Evolutionary conservation across 176 grass and related monocot species (phyloP).

Genomic region (Oryza officinalis): DNA sequence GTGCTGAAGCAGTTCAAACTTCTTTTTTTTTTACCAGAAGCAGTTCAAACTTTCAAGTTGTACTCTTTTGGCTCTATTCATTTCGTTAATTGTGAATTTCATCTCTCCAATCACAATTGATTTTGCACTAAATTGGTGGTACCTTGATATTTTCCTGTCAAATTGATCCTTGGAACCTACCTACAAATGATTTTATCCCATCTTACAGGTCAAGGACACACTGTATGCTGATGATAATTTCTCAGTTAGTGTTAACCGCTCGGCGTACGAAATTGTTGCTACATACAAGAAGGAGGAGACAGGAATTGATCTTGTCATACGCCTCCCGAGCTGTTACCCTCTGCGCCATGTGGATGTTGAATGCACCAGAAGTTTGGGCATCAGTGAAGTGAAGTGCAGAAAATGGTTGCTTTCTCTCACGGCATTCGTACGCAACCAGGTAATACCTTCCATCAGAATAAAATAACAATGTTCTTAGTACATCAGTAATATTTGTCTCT

Average conservation of each 20-base stretch:
- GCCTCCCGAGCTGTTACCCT: slow-evolving; percentile 77
- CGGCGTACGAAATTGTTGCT: slow-evolving; percentile 83
- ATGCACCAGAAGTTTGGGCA: slow-evolving; percentile 78
- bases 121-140: neutral
- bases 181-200: neutral
- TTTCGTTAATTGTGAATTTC: neutral
- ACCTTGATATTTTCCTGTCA: neutral
- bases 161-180: neutral
- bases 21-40: neutral
- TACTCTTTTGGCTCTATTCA: neutral
- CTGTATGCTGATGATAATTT: slow-evolving; percentile 82
- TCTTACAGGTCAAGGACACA: slow-evolving; percentile 71
- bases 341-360: slow-evolving; percentile 91
- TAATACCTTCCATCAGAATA: neutral
- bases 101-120: neutral
- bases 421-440: slow-evolving; percentile 83
- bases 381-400: slow-evolving; percentile 86
- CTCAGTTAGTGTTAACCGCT: slow-evolving; percentile 76
- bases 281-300: slow-evolving; percentile 99
- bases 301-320: slow-evolving; percentile 92
- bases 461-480: neutral
- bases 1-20: neutral
- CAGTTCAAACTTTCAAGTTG: neutral
- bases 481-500: neutral
- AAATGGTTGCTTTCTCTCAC: slow-evolving; percentile 94